Evolutionary conservation across 176 grass and related monocot species (phyloP).

Genomic region (Musa schizocarpa): DNA sequence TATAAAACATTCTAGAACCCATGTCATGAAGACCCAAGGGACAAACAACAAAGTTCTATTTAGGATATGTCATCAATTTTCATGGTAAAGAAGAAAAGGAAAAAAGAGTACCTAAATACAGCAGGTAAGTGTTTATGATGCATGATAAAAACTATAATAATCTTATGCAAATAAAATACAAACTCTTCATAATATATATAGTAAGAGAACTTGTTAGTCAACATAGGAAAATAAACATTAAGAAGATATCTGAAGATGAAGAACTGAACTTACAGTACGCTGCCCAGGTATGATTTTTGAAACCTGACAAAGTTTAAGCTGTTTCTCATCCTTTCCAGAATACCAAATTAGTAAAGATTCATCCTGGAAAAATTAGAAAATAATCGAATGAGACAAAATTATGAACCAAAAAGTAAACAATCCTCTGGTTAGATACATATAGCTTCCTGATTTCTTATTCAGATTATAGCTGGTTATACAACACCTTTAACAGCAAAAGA

Average conservation of each 20-base stretch:
- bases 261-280: constrained; percentile 41
- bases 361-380: constrained; percentile 34
- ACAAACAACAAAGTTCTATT: neutral
- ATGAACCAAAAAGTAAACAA: neutral
- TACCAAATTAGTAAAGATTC: constrained; percentile 59
- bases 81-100: neutral
- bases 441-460: constrained; percentile 9
- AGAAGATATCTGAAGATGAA: neutral
- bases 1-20: neutral
- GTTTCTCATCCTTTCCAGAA: constrained; percentile 55
- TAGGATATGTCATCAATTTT: neutral
- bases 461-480: neutral
- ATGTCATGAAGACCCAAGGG: neutral
- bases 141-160: neutral
- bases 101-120: neutral
- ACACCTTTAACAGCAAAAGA: no score
- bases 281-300: constrained; percentile 81
- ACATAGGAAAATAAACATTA: neutral
- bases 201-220: no score
- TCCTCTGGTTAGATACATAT: neutral
- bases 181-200: no score
- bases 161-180: neutral
- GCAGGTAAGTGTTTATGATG: neutral
- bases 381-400: neutral
- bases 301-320: constrained; percentile 55